These are phyloP conservation scores for Phylloporus rhodoxanthus DNA, from an alignment of 768 basidiomycete species.

Conservation along the genomic window DNA sequence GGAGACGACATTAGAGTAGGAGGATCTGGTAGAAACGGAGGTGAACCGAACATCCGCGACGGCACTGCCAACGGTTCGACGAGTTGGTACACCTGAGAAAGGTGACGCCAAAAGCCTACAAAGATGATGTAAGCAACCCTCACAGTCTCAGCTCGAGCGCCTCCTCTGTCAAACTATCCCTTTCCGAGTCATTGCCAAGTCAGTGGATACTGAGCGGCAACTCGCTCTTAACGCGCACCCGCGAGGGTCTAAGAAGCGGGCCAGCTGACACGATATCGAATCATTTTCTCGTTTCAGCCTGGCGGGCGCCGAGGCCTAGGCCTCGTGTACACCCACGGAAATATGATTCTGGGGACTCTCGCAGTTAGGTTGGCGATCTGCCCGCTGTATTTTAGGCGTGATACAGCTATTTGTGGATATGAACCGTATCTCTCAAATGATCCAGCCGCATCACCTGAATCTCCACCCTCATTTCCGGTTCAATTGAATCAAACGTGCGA, in stretches of 20 bases:
- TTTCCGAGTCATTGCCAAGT: no score
- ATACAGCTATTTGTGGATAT: background rate
- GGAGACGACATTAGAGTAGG: slow-evolving; percentile 28
- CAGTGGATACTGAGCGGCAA: background rate
- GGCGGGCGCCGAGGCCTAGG: background rate
- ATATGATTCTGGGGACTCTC: background rate
- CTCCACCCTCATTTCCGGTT: slow-evolving; percentile 7
- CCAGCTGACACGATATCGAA: background rate
- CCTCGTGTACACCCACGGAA: background rate
- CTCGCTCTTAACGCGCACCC: background rate
- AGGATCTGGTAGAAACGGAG: slow-evolving; percentile 19
- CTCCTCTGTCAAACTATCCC: no score
- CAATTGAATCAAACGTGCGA: background rate
- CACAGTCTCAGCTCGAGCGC: slow-evolving; percentile 18
- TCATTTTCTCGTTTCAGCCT: background rate
- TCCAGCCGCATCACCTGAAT: background rate
- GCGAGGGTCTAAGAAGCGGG: background rate
- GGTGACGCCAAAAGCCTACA: slow-evolving; percentile 7
- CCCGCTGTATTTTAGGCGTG: background rate
- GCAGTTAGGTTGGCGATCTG: slow-evolving; percentile 6
- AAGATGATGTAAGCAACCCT: slow-evolving; percentile 23
- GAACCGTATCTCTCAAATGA: background rate
- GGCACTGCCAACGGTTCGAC: slow-evolving; percentile 11
- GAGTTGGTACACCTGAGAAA: slow-evolving; percentile 13
- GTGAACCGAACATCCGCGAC: slow-evolving; percentile 19